phyloP scores from a whole-genome alignment of 2,329 filamentous ascomycete species.

The Fusarium fujikuroi region DNA sequence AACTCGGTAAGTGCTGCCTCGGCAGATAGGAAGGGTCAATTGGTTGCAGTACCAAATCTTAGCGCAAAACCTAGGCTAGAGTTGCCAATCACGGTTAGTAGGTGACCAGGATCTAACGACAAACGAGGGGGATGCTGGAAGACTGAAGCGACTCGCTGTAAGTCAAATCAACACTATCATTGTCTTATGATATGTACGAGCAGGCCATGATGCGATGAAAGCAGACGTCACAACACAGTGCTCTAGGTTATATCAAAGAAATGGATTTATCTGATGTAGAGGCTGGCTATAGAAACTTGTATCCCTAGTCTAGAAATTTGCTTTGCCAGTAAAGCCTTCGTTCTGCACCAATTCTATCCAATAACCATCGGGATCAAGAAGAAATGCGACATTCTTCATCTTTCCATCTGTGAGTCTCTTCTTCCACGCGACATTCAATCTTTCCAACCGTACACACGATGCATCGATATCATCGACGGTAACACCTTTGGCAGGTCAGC shows the following conservation, averaged over 20 bases:
- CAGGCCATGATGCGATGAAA: rapidly evolving
- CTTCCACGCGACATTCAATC: background rate
- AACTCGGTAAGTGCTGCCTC: background rate
- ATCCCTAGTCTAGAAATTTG: background rate
- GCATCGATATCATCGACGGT: background rate
- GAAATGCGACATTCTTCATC: background rate
- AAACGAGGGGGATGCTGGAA: background rate
- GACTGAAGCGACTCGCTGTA: background rate
- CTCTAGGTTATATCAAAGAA: rapidly evolving
- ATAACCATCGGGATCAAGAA: background rate
- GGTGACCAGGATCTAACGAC: background rate
- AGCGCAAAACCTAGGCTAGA: background rate
- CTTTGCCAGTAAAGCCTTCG: background rate
- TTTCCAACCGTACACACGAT: background rate
- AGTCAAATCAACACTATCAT: background rate
- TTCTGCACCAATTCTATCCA: background rate
- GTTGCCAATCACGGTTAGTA: background rate
- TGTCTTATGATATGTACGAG: background rate
- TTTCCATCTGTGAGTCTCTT: background rate
- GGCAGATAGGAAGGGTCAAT: background rate
- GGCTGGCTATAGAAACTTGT: background rate
- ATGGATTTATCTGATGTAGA: background rate
- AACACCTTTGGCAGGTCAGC: background rate
- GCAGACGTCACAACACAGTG: too few relatives aligned
- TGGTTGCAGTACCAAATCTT: background rate